A percentile compares a stretch with the other conserved stretches of the same genome.
Conservation (phyloP, 2,329 filamentous ascomycete genomes). For the Coniochaeta sp. region DNA sequence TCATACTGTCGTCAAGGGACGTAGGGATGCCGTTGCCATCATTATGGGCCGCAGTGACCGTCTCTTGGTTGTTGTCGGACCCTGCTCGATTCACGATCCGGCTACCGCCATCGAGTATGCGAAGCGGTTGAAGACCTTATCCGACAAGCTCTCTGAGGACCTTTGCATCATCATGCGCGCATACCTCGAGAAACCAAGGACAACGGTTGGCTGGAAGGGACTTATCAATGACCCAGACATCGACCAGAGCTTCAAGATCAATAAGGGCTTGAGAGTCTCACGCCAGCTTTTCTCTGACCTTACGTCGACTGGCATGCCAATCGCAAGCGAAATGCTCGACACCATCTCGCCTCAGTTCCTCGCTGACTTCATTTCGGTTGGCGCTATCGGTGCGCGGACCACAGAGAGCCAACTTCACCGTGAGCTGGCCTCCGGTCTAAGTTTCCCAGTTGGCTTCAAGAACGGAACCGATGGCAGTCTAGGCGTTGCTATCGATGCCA, state of each 20-base stretch:
- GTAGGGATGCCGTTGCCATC: constrained; percentile 62
- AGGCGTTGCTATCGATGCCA: constrained; percentile 88
- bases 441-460: constrained; percentile 98
- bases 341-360: constrained; percentile 98
- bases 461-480: constrained; percentile 95
- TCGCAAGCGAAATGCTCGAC: constrained; percentile 97
- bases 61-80: constrained; percentile 88
- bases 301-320: constrained; percentile 80
- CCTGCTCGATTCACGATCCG: constrained; percentile 96
- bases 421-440: constrained; percentile 88
- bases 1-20: constrained; percentile 63
- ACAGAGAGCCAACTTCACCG: constrained; percentile 96
- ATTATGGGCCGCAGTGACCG: constrained; percentile 76
- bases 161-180: constrained; percentile 94
- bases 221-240: constrained; percentile 99
- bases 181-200: constrained; percentile 97
- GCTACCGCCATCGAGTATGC: constrained; percentile 83
- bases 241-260: constrained; percentile 95
- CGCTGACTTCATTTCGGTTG: constrained; percentile 89
- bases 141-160: constrained; percentile 73
- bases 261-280: constrained; percentile 92
- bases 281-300: constrained; percentile 89
- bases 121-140: constrained; percentile 64
- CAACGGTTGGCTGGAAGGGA: constrained; percentile 98
- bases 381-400: constrained; percentile 90